Evolutionary conservation across 179 eudicot species (phyloP).

Genomic region (Nepenthes alata): DNA sequence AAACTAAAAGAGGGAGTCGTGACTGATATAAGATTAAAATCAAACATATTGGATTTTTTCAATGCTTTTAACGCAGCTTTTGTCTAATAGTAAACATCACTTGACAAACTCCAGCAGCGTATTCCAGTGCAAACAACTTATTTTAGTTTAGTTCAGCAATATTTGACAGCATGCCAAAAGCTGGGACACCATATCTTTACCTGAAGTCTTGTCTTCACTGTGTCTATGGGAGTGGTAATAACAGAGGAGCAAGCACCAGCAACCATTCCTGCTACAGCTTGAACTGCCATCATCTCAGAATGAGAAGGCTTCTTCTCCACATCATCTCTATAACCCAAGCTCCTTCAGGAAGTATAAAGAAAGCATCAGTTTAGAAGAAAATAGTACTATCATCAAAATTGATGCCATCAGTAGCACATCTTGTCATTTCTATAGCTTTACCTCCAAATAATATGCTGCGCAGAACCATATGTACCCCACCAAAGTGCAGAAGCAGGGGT

Average conservation of each 20-base stretch:
- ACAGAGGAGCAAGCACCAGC: slow-evolving; percentile 76
- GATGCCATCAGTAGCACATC: neutral
- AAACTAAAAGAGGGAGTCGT: no score
- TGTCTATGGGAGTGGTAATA: slow-evolving; percentile 67
- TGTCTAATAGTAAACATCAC: neutral
- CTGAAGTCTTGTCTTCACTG: slow-evolving; percentile 80
- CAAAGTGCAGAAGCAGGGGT: slow-evolving; percentile 81
- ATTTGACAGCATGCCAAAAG: no score
- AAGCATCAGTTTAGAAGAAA: neutral
- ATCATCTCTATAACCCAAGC: slow-evolving; percentile 41
- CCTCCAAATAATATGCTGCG: slow-evolving; percentile 78
- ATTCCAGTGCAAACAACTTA: neutral
- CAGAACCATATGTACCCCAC: slow-evolving; percentile 77
- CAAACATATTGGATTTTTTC: no score
- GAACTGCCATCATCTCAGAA: slow-evolving; percentile 52
- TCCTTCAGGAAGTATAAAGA: slow-evolving; percentile 17
- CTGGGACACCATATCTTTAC: slow-evolving; percentile 13
- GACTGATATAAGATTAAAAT: no score
- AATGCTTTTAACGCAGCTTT: no score
- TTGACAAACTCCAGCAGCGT: neutral
- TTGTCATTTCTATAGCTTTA: slow-evolving; percentile 3
- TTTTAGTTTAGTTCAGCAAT: no score
- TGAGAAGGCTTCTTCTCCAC: slow-evolving; percentile 46
- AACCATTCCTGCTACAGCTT: slow-evolving; percentile 56
- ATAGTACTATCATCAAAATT: neutral